Conservation (phyloP, 2,329 filamentous ascomycete genomes). For the Phyllosticta citribraziliensis region DNA sequence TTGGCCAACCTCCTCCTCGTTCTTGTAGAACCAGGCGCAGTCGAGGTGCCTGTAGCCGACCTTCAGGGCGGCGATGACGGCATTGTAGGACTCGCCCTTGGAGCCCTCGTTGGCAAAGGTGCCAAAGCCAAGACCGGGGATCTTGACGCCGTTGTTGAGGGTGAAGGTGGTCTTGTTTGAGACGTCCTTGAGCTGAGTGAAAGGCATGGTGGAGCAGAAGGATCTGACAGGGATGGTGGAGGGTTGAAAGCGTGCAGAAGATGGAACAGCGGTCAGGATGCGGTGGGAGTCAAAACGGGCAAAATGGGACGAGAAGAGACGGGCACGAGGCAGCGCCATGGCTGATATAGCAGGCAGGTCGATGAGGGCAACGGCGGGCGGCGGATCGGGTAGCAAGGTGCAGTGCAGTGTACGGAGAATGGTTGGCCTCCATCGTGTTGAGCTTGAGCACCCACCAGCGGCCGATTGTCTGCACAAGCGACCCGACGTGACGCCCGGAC, state of each 20-base stretch:
- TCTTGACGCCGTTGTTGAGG: conserved; percentile 49
- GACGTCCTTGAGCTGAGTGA: conserved; percentile 8
- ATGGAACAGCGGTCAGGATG: conserved; percentile 8
- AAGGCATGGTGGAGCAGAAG: conserved; percentile 4
- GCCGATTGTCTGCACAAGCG: not conserved
- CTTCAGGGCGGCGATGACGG: conserved; percentile 49
- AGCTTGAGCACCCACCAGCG: not conserved
- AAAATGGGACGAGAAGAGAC: not conserved
- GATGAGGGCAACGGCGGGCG: not conserved
- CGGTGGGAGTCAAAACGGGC: not conserved
- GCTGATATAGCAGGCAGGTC: not conserved
- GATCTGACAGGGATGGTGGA: not conserved
- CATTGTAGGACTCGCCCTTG: conserved; percentile 42
- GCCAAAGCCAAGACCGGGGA: conserved; percentile 63
- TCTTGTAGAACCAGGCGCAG: conserved; percentile 61
- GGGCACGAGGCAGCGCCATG: conserved; percentile 8
- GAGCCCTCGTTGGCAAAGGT: conserved; percentile 62
- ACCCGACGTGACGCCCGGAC: conserved; percentile 3
- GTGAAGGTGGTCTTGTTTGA: conserved; percentile 36
- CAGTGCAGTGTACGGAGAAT: not conserved
- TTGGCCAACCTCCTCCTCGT: conserved; percentile 60
- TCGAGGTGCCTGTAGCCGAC: conserved; percentile 56
- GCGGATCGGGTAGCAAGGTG: not conserved
- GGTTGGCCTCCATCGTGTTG: not conserved
- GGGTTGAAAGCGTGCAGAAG: conserved; percentile 3